phyloP scores from a whole-genome alignment of 163 green algal species.

The Smithsoniella earleae region DNA sequence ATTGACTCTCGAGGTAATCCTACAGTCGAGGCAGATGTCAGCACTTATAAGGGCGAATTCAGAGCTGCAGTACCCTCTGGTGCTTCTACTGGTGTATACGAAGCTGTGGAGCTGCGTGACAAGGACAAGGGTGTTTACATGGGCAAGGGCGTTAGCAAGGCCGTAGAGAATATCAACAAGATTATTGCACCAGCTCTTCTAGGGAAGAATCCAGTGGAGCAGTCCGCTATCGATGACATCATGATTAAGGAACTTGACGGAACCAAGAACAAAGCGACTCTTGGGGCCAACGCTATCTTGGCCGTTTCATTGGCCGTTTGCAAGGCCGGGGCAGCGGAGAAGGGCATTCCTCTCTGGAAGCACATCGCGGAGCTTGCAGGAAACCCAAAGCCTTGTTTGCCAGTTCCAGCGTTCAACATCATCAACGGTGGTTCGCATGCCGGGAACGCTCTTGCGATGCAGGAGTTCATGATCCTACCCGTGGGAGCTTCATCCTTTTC shows the following conservation, averaged over 20 bases:
- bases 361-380: slow-evolving; percentile 94
- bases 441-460: slow-evolving; percentile 96
- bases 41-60: slow-evolving; percentile 84
- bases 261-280: slow-evolving; percentile 95
- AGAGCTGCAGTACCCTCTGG: slow-evolving; percentile 83
- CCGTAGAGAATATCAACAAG: slow-evolving; percentile 92
- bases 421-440: slow-evolving; percentile 98
- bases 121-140: slow-evolving; percentile 78
- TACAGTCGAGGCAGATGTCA: slow-evolving; percentile 89
- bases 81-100: slow-evolving; percentile 94
- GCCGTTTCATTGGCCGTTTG: slow-evolving; percentile 90
- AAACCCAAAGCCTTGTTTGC: slow-evolving; percentile 88
- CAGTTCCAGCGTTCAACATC: slow-evolving; percentile 98
- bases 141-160: slow-evolving; percentile 92
- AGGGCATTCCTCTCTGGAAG: slow-evolving; percentile 90
- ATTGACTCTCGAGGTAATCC: slow-evolving; percentile 97
- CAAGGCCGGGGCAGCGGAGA: slow-evolving; percentile 91
- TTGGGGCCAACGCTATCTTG: slow-evolving; percentile 98
- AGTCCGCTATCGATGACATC: slow-evolving; percentile 85
- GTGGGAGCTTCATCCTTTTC: slow-evolving; percentile 77
- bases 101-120: slow-evolving; percentile 96
- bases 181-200: slow-evolving; percentile 83
- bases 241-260: slow-evolving; percentile 93
- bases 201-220: slow-evolving; percentile 85
- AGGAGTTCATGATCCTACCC: slow-evolving; percentile 99